A percentile compares a stretch with the other conserved stretches of the same genome.
These are phyloP conservation scores for Tillandsia leiboldiana DNA, from an alignment of 176 grass and related monocot species.

Conservation along the genomic window DNA sequence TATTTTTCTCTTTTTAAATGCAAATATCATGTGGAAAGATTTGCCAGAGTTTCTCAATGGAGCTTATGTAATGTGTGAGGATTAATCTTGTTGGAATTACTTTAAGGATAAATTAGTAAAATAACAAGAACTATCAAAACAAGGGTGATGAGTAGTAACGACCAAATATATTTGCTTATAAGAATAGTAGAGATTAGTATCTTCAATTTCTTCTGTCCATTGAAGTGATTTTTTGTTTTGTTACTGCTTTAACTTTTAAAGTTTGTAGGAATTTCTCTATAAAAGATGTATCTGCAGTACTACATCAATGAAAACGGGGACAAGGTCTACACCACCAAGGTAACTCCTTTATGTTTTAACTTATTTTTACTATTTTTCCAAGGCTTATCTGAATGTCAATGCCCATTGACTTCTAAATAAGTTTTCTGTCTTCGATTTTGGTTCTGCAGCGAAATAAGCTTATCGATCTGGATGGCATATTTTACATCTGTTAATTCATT, in stretches of 20 bases:
- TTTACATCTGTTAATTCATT: neutral
- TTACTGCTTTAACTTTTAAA: neutral
- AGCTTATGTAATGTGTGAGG: too few relatives aligned
- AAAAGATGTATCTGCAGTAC: conserved; percentile 84
- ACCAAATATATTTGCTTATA: too few relatives aligned
- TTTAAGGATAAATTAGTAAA: too few relatives aligned
- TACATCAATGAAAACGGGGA: conserved; percentile 94
- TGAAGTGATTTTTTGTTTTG: neutral
- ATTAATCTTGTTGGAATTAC: too few relatives aligned
- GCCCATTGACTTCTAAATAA: too few relatives aligned
- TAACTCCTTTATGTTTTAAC: neutral
- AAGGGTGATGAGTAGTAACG: too few relatives aligned
- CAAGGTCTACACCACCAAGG: conserved; percentile 96
- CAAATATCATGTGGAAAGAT: too few relatives aligned
- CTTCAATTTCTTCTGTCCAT: neutral
- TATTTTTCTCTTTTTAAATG: too few relatives aligned
- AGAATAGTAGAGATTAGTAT: neutral
- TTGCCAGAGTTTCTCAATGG: too few relatives aligned
- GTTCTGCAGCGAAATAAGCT: neutral
- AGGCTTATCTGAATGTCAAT: too few relatives aligned
- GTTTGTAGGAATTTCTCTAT: neutral
- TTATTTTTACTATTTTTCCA: neutral
- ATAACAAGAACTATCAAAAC: too few relatives aligned
- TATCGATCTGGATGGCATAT: neutral
- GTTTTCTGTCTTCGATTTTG: neutral